These are phyloP conservation scores for Neonectria ditissima DNA, from an alignment of 2,329 filamentous ascomycete genomes.

Conservation along the genomic window DNA sequence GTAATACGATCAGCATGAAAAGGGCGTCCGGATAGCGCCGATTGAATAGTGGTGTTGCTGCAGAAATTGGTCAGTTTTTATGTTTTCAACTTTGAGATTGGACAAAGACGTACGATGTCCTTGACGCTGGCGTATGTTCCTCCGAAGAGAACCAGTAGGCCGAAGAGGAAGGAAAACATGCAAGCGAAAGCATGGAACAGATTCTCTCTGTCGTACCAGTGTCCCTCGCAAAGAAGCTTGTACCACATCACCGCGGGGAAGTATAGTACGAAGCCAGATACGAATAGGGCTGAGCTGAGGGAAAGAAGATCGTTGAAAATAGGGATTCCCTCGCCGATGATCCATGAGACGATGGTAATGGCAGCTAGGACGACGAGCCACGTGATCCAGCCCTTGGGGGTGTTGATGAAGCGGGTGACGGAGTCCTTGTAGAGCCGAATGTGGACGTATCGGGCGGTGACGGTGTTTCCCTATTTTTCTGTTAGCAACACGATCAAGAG, in stretches of 20 bases:
- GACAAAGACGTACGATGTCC: slow-evolving; percentile 19
- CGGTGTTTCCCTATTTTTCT: slow-evolving; percentile 63
- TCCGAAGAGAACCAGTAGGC: slow-evolving; percentile 25
- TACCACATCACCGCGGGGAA: slow-evolving; percentile 54
- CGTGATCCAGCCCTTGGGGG: slow-evolving; percentile 53
- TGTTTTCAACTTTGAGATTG: neutral
- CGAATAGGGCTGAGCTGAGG: slow-evolving; percentile 60
- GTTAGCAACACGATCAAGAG: too few relatives aligned
- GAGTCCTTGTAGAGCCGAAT: slow-evolving; percentile 51
- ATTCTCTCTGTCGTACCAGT: slow-evolving; percentile 25
- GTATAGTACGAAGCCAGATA: slow-evolving; percentile 55
- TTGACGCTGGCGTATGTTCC: slow-evolving; percentile 27
- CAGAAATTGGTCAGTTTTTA: neutral
- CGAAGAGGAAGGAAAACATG: slow-evolving; percentile 20
- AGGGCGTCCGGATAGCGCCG: neutral
- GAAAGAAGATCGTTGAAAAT: slow-evolving; percentile 40
- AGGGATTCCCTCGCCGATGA: slow-evolving; percentile 79
- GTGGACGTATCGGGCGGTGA: slow-evolving; percentile 54
- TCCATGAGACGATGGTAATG: slow-evolving; percentile 72
- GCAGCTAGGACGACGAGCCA: slow-evolving; percentile 69
- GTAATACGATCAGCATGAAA: neutral
- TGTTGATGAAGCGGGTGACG: slow-evolving; percentile 54
- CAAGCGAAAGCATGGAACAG: slow-evolving; percentile 1
- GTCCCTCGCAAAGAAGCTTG: slow-evolving; percentile 47
- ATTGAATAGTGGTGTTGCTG: neutral